Base-by-base conservation (phyloP, 1,284 basidiomycete genomes). In the Athelia psychrophila region DNA sequence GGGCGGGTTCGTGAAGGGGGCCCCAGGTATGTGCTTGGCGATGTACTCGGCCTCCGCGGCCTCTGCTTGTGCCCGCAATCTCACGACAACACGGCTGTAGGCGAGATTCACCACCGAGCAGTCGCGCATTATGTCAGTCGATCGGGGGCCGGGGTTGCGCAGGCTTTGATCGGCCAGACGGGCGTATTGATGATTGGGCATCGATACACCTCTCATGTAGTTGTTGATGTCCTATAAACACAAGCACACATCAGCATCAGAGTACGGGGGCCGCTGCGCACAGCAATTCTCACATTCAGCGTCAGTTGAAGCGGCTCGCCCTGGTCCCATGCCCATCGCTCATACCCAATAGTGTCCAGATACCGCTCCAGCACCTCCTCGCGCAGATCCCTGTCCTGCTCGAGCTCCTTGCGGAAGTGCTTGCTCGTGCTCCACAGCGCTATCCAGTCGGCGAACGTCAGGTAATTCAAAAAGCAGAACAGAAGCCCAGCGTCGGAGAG, bases 151-250 rank as follows among this genome's bases (percentile, higher is more conserved):
- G 0, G 75, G 72, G 35, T 75, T 51, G 12, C 44, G 72, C 16
- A 78, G 54, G 58, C 81, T 83, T 22, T 74, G 64, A 13, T 73
- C 71, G 3, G 88, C 80, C 27, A 81, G 72, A 3, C 78, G 76
- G 1, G 80, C 74, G 58, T 87, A 91, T 54, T 86, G 79, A 56
- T 91, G 83, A 3, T 77, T 76, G 6, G 90, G 88, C 36, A 88
- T 78, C 6, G 82, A 84, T 1, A 91, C 84, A 2, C 87, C 86
- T 48, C 83, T 78, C 79, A 92, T 84, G 60, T 91, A 93, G 48
- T 84, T 77, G 59, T 80, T 79, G 35, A 93, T 74, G 65, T 92
- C 89, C 85, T 90, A 54, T 2, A 33, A 18, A 22, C 16, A 52
- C 22, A 51, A 32, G 23, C 51, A 25, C 8, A 49, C 32, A 53